Conservation (phyloP, 208 protist species). For the Trypanosomatidae sp. region DNA sequence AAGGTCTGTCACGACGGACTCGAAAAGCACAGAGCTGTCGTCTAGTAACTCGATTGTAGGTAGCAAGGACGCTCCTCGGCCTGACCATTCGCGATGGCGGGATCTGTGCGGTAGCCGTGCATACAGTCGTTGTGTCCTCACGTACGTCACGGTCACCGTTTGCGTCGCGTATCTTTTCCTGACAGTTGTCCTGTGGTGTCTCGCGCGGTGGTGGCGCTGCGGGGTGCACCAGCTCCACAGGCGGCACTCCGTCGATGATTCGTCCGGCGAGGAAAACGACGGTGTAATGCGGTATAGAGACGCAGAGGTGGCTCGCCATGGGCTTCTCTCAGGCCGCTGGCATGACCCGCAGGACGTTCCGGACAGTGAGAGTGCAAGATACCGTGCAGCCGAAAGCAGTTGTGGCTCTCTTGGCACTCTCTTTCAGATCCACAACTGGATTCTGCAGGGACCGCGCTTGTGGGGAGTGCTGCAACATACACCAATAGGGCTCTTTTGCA, state of each 20-base stretch:
- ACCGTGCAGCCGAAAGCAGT: not conserved
- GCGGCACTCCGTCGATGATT: not conserved
- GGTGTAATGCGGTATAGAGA: not conserved
- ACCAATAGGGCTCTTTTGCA: not conserved
- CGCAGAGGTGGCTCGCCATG: not conserved
- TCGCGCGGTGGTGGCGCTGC: conserved; percentile 7
- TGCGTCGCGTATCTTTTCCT: not conserved
- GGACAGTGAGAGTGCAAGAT: not conserved
- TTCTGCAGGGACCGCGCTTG: conserved; percentile 7
- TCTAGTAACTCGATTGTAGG: not conserved
- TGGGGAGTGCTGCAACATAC: conserved; percentile 5
- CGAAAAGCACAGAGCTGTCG: not conserved
- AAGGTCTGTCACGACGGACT: not conserved
- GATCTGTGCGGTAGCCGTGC: not conserved
- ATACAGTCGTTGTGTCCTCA: not conserved
- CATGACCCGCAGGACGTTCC: not conserved
- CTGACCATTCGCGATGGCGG: not conserved
- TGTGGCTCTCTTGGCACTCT: not conserved
- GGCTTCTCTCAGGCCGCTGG: not conserved
- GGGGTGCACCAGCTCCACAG: not conserved
- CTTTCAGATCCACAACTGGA: not conserved
- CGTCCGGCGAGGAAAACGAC: not conserved
- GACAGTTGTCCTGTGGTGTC: not conserved
- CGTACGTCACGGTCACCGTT: not conserved
- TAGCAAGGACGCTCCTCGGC: not conserved